These are phyloP conservation scores for Camellia lanceoleosa DNA, from an alignment of 148 eudicot species.

Conservation along the genomic window DNA sequence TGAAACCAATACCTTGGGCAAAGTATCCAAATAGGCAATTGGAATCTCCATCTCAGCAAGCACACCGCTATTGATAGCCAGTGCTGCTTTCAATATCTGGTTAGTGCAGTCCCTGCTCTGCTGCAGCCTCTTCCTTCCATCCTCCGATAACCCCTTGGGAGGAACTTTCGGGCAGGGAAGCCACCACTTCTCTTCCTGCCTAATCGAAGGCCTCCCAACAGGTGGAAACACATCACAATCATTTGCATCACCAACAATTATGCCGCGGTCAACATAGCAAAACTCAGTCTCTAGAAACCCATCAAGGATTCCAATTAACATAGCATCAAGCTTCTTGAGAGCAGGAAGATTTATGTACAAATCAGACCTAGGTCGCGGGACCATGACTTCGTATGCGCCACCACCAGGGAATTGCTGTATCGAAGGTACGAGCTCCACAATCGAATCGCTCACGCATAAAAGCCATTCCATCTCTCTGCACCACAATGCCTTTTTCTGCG, in stretches of 20 bases:
- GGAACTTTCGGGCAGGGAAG: constrained; percentile 89
- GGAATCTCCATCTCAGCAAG: constrained; percentile 98
- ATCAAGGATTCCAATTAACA: constrained; percentile 79
- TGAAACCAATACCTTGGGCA: constrained; percentile 66
- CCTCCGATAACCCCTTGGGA: constrained; percentile 67
- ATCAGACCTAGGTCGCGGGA: constrained; percentile 76
- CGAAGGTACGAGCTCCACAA: constrained; percentile 90
- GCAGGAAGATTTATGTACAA: constrained; percentile 86
- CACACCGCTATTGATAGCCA: constrained; percentile 84
- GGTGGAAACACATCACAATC: constrained; percentile 32
- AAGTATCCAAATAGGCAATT: constrained; percentile 67
- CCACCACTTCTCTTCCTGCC: constrained; percentile 99
- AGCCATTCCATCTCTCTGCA: constrained; percentile 95
- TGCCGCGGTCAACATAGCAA: constrained; percentile 70
- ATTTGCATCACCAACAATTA: constrained; percentile 45
- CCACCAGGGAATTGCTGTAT: constrained; percentile 80
- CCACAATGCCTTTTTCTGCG: constrained; percentile 80
- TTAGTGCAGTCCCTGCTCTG: constrained; percentile 91
- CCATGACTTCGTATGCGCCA: constrained; percentile 86
- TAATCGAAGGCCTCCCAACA: constrained; percentile 65
- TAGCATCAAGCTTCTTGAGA: constrained; percentile 79
- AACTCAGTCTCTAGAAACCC: constrained; percentile 82
- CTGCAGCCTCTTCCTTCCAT: constrained; percentile 78
- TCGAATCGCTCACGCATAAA: constrained; percentile 82
- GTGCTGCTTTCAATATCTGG: constrained; percentile 93